Conservation (phyloP, 2,329 filamentous ascomycete genomes). For the Penicillium sp. region DNA sequence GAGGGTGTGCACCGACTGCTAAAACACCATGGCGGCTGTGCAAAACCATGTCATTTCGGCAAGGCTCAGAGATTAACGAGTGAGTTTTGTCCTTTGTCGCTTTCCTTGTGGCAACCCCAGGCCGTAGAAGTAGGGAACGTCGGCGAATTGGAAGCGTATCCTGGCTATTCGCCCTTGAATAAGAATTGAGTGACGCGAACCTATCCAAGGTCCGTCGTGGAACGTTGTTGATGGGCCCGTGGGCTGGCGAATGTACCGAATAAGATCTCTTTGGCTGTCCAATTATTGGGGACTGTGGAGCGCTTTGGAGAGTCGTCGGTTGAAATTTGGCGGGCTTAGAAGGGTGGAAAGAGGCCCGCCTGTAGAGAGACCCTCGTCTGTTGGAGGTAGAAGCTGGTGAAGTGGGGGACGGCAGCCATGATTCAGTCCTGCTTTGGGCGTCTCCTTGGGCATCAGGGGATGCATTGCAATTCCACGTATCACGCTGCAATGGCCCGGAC, state of each 20-base stretch:
- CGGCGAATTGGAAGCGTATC: conserved; percentile 44
- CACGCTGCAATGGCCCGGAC: conserved; percentile 22
- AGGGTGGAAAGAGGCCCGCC: conserved; percentile 26
- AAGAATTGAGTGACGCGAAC: conserved; percentile 38
- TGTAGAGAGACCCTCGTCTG: conserved; percentile 22
- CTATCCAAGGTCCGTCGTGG: conserved; percentile 33
- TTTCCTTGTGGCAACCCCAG: conserved; percentile 42
- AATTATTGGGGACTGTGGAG: conserved; percentile 22
- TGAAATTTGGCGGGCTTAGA: conserved; percentile 30
- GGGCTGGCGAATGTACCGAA: conserved; percentile 35
- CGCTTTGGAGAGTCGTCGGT: conserved; percentile 21
- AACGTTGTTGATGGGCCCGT: conserved; percentile 29
- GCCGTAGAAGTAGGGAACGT: conserved; percentile 42
- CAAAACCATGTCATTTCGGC: conserved; percentile 27
- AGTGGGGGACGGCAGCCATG: conserved; percentile 14
- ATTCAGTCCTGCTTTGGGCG: conserved; percentile 17
- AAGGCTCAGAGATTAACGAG: conserved; percentile 30
- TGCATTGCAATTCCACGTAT: conserved; percentile 15
- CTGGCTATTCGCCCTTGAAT: conserved; percentile 39
- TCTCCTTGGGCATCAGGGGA: conserved; percentile 10
- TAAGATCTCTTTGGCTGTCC: conserved; percentile 34
- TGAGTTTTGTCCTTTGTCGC: conserved; percentile 31
- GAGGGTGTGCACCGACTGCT: conserved; percentile 25
- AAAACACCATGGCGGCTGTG: conserved; percentile 15
- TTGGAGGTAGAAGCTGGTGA: conserved; percentile 9